A percentile compares a stretch with the other conserved stretches of the same genome.
Conservation (phyloP, 257 asterid species). For the Coffea eugenioides region DNA sequence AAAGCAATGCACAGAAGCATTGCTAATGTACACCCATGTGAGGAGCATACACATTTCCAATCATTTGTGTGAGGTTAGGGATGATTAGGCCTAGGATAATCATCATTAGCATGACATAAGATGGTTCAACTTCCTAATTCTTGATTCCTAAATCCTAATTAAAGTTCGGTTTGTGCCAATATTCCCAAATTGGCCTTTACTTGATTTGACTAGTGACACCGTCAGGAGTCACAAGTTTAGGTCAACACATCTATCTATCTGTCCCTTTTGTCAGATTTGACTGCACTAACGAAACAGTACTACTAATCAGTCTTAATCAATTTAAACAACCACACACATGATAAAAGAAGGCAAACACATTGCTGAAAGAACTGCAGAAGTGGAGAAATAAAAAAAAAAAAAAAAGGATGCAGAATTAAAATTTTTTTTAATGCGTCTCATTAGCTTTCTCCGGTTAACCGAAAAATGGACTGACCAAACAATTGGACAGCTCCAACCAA, state of each 20-base stretch:
- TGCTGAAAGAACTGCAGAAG: not conserved
- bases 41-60: conserved; percentile 27
- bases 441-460: not conserved
- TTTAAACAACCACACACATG: not conserved
- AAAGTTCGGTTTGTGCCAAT: not conserved
- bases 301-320: not conserved
- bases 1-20: not conserved
- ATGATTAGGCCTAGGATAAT: conserved; percentile 20
- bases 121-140: conserved; percentile 16
- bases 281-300: not conserved
- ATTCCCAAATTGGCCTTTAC: conserved; percentile 8
- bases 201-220: conserved; percentile 8
- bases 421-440: not conserved
- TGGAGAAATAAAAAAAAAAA: not conserved
- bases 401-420: not conserved
- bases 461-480: not conserved
- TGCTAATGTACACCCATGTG: conserved; percentile 51
- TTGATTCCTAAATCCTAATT: conserved; percentile 8
- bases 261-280: conserved; percentile 6
- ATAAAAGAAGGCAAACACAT: not conserved
- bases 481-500: not conserved
- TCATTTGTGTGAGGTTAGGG: conserved; percentile 30
- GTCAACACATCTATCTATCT: not conserved
- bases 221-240: conserved; percentile 1
- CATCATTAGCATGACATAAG: conserved; percentile 28